Evolutionary conservation across 805 yeast genomes (phyloP).

Genomic region (Candida ipomoeae): DNA sequence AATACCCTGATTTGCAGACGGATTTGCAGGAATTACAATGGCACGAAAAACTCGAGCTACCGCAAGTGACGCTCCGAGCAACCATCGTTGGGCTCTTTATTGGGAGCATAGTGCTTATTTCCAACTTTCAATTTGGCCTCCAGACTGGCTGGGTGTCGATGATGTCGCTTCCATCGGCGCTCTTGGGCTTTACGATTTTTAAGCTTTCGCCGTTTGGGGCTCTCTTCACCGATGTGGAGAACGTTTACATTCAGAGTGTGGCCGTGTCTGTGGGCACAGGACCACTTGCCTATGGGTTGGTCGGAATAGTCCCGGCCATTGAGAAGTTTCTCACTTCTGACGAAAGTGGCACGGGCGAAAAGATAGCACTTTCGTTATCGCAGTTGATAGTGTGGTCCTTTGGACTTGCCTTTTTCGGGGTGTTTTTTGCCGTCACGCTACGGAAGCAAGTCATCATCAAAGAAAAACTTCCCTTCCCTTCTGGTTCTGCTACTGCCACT

Average conservation of each 20-base stretch:
- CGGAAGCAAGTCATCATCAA: conserved; percentile 82
- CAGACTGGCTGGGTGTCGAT: conserved; percentile 99
- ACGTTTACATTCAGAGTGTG: conserved; percentile 85
- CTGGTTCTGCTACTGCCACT: conserved; percentile 95
- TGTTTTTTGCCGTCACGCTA: conserved; percentile 88
- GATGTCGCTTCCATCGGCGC: conserved; percentile 96
- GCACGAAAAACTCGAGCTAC: conserved; percentile 46
- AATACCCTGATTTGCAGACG: not conserved
- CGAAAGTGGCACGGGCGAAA: conserved; percentile 62
- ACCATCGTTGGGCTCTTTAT: conserved; percentile 71
- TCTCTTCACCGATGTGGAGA: conserved; percentile 76
- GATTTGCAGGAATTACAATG: conserved; percentile 7
- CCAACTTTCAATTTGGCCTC: conserved; percentile 93
- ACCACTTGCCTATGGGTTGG: conserved; percentile 90
- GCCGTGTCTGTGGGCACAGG: conserved; percentile 98
- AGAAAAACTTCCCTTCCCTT: conserved; percentile 87
- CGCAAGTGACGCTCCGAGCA: conserved; percentile 71
- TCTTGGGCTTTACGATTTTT: conserved; percentile 81
- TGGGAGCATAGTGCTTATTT: conserved; percentile 82
- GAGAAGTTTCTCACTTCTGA: conserved; percentile 78
- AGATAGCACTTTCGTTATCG: conserved; percentile 33
- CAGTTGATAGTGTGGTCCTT: conserved; percentile 77
- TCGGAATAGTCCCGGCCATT: conserved; percentile 93
- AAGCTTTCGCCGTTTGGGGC: conserved; percentile 49
- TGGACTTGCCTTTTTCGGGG: conserved; percentile 91